Evolutionary conservation across 768 basidiomycete genomes (phyloP).

Genomic region (Mycena galopus): DNA sequence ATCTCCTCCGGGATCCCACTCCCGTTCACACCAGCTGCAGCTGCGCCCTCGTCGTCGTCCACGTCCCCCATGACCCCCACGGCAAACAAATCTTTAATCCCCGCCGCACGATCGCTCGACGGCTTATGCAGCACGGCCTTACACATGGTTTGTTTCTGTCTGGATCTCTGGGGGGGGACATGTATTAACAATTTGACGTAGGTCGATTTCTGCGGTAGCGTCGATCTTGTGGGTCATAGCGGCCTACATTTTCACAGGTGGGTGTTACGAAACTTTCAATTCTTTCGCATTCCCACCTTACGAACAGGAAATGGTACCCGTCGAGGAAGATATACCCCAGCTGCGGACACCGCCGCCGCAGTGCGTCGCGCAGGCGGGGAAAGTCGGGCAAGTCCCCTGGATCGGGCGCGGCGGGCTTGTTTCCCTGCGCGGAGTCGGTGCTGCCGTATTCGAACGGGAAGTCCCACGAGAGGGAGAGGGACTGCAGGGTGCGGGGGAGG

Average conservation of each 20-base stretch:
- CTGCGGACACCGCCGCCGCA: too few species aligned
- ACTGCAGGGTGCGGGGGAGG: neutral
- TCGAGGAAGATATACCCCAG: neutral
- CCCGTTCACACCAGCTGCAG: too few species aligned
- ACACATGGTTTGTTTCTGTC: constrained; percentile 49
- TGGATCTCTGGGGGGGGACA: too few species aligned
- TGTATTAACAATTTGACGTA: neutral
- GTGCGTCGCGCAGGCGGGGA: neutral
- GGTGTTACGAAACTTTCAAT: too few species aligned
- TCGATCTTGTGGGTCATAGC: constrained; percentile 33
- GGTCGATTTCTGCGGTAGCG: constrained; percentile 36
- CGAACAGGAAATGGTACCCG: neutral
- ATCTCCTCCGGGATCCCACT: too few species aligned
- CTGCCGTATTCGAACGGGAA: neutral
- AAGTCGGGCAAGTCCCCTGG: neutral
- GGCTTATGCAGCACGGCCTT: too few species aligned
- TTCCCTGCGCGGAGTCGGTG: neutral
- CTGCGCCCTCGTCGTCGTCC: too few species aligned
- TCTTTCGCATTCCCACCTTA: neutral
- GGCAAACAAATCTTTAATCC: too few species aligned
- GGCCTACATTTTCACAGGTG: constrained; percentile 37
- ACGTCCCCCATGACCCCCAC: too few species aligned
- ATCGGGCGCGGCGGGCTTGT: neutral
- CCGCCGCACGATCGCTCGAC: too few species aligned
- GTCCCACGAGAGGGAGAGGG: neutral